A percentile compares a stretch with the other conserved stretches of the same genome.
Conservation (phyloP, 768 basidiomycete genomes). For the Tricholoma furcatifolium region DNA sequence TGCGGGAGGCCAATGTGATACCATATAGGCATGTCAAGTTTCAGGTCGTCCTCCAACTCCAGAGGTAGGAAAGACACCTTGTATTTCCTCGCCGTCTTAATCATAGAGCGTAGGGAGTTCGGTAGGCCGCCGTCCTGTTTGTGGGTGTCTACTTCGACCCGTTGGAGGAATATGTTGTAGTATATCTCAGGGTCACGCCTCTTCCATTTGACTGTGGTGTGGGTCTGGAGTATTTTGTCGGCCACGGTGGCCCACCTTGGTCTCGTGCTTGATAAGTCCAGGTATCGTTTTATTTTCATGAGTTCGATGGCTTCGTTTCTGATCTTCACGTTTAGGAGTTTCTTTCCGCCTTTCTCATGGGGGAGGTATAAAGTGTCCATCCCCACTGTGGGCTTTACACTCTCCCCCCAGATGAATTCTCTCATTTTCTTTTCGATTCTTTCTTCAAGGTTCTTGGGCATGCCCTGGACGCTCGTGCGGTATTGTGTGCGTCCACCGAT, state of each 20-base stretch:
- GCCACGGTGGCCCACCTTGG: neutral
- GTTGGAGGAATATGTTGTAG: neutral
- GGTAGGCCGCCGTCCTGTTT: too few species aligned
- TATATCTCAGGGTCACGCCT: neutral
- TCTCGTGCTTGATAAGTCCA: neutral
- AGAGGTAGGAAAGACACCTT: too few species aligned
- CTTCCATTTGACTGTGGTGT: neutral
- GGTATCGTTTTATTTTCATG: conserved; percentile 19
- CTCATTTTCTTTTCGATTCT: conserved; percentile 17
- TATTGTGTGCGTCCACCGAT: too few species aligned
- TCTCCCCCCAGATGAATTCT: conserved; percentile 28
- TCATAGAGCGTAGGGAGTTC: too few species aligned
- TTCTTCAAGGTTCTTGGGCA: conserved; percentile 26
- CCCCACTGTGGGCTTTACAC: conserved; percentile 15
- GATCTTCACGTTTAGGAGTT: too few species aligned
- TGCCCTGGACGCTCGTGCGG: too few species aligned
- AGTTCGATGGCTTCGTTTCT: conserved; percentile 27
- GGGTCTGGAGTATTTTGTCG: neutral
- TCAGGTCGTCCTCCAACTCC: too few species aligned
- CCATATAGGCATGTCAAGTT: too few species aligned
- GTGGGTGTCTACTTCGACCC: too few species aligned
- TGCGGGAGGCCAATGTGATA: too few species aligned
- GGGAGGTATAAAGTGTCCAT: conserved; percentile 18
- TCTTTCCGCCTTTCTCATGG: too few species aligned
- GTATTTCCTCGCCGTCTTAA: too few species aligned